A percentile compares a stretch with the other conserved stretches of the same genome.
These are phyloP conservation scores for Echeveria elegans DNA, from an alignment of 164 flowering plant genomes.

Conservation along the genomic window DNA sequence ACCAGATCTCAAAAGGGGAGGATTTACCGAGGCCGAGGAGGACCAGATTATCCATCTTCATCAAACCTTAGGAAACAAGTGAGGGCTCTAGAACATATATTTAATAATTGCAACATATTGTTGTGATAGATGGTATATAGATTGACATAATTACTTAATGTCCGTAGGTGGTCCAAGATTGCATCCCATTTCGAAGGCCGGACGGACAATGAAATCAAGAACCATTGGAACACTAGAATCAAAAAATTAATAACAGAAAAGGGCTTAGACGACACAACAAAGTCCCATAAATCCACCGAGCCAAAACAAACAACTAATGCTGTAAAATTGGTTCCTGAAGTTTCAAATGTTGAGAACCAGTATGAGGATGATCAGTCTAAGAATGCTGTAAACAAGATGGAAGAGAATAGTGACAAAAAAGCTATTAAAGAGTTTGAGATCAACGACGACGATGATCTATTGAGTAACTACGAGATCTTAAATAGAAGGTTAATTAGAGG, in stretches of 20 bases:
- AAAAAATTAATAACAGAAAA: conserved; percentile 44
- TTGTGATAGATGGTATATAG: too few species aligned
- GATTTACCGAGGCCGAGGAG: conserved; percentile 50
- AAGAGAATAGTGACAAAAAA: background rate
- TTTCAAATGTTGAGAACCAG: background rate
- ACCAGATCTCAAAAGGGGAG: conserved; percentile 74
- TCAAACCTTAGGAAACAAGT: conserved; percentile 61
- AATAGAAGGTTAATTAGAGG: background rate
- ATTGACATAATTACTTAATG: background rate
- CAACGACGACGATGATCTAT: background rate
- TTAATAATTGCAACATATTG: too few species aligned
- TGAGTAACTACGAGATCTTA: conserved; percentile 1
- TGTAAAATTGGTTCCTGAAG: background rate
- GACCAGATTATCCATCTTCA: conserved; percentile 64
- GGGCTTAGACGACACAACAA: conserved; percentile 55
- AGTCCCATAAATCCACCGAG: conserved; percentile 35
- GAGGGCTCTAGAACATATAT: background rate
- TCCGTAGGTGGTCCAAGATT: conserved; percentile 79
- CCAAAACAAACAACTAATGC: background rate
- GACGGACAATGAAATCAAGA: conserved; percentile 72
- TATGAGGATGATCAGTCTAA: background rate
- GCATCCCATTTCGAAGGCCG: conserved; percentile 70
- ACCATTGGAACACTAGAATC: conserved; percentile 55
- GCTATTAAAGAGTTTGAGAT: background rate
- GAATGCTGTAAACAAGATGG: background rate